Conservation (phyloP, 2,329 filamentous ascomycete species). For the Fusarium oligoseptatum region DNA sequence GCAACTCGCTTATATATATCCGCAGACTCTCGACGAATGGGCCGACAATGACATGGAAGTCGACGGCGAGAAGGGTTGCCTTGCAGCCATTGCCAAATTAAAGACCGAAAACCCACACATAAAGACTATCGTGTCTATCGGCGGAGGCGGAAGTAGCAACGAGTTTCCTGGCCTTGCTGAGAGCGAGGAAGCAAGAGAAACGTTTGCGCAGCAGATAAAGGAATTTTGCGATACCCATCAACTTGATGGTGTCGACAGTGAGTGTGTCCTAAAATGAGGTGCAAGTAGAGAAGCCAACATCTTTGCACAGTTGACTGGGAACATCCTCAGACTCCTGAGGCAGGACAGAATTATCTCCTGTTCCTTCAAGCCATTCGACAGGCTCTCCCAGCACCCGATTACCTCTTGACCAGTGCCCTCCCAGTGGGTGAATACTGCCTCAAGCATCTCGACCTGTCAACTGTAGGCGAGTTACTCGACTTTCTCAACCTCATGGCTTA, state of each 20-base stretch:
- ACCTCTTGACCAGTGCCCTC: slow-evolving; percentile 72
- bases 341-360: slow-evolving; percentile 70
- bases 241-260: slow-evolving; percentile 76
- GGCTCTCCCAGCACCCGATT: slow-evolving; percentile 66
- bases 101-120: slow-evolving; percentile 69
- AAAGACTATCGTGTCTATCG: slow-evolving; percentile 73
- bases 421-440: slow-evolving; percentile 74
- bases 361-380: slow-evolving; percentile 68
- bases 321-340: slow-evolving; percentile 66
- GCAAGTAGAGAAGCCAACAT: background rate
- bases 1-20: background rate
- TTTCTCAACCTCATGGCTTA: slow-evolving; percentile 78
- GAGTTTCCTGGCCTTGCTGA: slow-evolving; percentile 71
- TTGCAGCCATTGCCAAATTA: slow-evolving; percentile 69
- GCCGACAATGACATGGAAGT: slow-evolving; percentile 72
- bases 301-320: slow-evolving; percentile 74
- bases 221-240: slow-evolving; percentile 68
- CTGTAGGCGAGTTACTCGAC: slow-evolving; percentile 67
- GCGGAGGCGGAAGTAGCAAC: slow-evolving; percentile 73
- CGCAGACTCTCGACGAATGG: slow-evolving; percentile 69
- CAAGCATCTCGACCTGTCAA: slow-evolving; percentile 68
- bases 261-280: background rate
- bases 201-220: slow-evolving; percentile 67
- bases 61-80: slow-evolving; percentile 70
- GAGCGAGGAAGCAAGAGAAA: slow-evolving; percentile 60